phyloP scores from a whole-genome alignment of 345 rosid genomes.

The Dipteronia sinensis region DNA sequence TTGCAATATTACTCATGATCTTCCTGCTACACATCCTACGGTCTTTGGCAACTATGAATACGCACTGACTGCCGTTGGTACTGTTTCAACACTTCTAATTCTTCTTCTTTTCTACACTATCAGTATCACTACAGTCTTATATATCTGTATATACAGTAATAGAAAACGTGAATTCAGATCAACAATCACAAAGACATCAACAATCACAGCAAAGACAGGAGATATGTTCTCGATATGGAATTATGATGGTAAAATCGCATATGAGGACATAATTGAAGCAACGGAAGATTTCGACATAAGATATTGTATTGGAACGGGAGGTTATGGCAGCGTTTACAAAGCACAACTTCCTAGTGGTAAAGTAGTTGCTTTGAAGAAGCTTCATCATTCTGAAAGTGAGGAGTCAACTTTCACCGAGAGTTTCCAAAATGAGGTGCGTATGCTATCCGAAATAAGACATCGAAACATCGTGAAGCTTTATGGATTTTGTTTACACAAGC shows the following conservation, averaged over 20 bases:
- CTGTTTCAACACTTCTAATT: too few species aligned
- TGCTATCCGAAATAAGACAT: not conserved
- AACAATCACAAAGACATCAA: not conserved
- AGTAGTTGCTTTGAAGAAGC: conserved; percentile 24
- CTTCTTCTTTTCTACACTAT: too few species aligned
- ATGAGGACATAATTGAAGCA: conserved; percentile 18
- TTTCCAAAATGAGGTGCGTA: conserved; percentile 12
- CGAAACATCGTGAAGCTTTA: conserved; percentile 23
- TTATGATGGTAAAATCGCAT: conserved; percentile 21
- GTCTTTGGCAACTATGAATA: too few species aligned
- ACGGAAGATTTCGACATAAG: conserved; percentile 23
- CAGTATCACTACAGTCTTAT: too few species aligned
- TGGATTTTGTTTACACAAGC: conserved; percentile 17
- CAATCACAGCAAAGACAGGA: not conserved
- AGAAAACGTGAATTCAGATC: not conserved
- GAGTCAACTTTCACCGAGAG: not conserved
- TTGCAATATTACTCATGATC: not conserved
- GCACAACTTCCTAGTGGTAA: conserved; percentile 10
- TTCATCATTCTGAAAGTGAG: conserved; percentile 12
- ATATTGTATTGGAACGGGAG: conserved; percentile 27
- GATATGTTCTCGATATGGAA: conserved; percentile 20
- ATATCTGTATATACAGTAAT: too few species aligned
- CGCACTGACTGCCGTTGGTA: too few species aligned
- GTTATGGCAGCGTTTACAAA: conserved; percentile 22
- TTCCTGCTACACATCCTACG: too few species aligned